phyloP scores from a whole-genome alignment of 2,329 filamentous ascomycete species.

The Sphaerulina vaccinii region DNA sequence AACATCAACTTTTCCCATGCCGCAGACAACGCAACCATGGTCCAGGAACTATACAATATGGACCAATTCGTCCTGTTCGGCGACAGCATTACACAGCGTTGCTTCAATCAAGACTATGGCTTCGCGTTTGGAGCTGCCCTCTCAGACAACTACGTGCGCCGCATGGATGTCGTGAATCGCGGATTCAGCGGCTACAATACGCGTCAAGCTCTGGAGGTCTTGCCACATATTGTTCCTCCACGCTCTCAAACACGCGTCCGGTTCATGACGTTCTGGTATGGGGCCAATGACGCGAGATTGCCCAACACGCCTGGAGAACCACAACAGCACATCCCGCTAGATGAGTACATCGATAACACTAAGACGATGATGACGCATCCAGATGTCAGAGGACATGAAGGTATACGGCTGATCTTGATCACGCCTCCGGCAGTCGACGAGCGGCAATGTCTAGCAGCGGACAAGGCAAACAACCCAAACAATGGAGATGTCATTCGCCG shows the following conservation, averaged over 20 bases:
- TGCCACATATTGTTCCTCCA: slow-evolving; percentile 70
- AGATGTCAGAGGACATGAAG: slow-evolving; percentile 65
- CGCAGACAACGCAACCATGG: slow-evolving; percentile 2
- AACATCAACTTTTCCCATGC: slow-evolving; percentile 3
- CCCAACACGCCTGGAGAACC: slow-evolving; percentile 56
- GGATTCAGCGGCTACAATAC: slow-evolving; percentile 86
- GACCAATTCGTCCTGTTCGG: slow-evolving; percentile 70
- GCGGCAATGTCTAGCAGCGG: slow-evolving; percentile 19
- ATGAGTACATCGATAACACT: slow-evolving; percentile 72
- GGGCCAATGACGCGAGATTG: slow-evolving; percentile 84
- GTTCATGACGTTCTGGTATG: slow-evolving; percentile 66
- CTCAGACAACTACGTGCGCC: slow-evolving; percentile 68
- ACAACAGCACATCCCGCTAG: slow-evolving; percentile 75
- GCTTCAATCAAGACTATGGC: slow-evolving; percentile 58
- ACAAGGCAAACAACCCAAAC: slow-evolving; percentile 20
- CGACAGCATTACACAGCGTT: slow-evolving; percentile 79
- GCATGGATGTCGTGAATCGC: slow-evolving; percentile 82
- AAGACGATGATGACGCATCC: slow-evolving; percentile 70
- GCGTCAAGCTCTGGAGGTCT: slow-evolving; percentile 65
- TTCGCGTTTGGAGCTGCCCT: slow-evolving; percentile 74
- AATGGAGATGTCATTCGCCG: slow-evolving; percentile 36
- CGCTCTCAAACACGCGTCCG: slow-evolving; percentile 61
- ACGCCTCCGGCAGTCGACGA: slow-evolving; percentile 64
- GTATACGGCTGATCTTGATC: slow-evolving; percentile 68
- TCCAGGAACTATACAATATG: background rate